Conservation (phyloP, 768 basidiomycete genomes). For the Terana coerulea region DNA sequence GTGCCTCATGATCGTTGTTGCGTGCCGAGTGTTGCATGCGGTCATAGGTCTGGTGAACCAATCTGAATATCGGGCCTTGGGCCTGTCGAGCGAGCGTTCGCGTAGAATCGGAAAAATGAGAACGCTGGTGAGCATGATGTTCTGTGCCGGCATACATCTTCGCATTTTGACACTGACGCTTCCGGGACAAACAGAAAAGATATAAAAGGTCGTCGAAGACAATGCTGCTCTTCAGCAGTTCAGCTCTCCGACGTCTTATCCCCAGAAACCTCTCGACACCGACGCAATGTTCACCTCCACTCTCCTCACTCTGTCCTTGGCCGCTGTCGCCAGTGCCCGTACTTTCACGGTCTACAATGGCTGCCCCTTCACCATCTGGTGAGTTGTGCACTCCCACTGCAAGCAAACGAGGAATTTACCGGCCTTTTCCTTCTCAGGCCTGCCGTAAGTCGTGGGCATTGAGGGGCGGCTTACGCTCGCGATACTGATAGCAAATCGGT, state of each 20-base stretch:
- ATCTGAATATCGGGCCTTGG: not conserved
- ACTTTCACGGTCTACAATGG: constrained; percentile 38
- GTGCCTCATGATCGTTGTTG: not conserved
- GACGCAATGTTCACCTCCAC: constrained; percentile 10
- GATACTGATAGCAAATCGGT: not conserved
- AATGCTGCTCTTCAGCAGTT: not conserved
- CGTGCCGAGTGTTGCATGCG: not conserved
- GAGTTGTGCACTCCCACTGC: constrained; percentile 5
- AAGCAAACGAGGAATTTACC: too few relatives aligned
- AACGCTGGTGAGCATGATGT: too few relatives aligned
- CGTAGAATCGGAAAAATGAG: too few relatives aligned
- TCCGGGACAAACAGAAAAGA: not conserved
- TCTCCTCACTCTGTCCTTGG: constrained; percentile 14
- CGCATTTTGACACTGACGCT: not conserved
- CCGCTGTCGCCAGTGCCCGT: constrained; percentile 15
- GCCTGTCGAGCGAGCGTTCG: too few relatives aligned
- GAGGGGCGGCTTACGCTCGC: not conserved
- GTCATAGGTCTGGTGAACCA: not conserved
- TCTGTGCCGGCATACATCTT: too few relatives aligned
- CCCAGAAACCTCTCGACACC: not conserved
- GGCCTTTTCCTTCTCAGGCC: constrained; percentile 23
- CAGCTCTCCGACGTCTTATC: not conserved
- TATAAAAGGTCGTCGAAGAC: not conserved
- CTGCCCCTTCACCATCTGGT: constrained; percentile 42
- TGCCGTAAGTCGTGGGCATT: constrained; percentile 20